Evolutionary conservation across 345 rosid species (phyloP), one percentile per base, ranked within the genome.

Genomic region (Ricinus communis): DNA sequence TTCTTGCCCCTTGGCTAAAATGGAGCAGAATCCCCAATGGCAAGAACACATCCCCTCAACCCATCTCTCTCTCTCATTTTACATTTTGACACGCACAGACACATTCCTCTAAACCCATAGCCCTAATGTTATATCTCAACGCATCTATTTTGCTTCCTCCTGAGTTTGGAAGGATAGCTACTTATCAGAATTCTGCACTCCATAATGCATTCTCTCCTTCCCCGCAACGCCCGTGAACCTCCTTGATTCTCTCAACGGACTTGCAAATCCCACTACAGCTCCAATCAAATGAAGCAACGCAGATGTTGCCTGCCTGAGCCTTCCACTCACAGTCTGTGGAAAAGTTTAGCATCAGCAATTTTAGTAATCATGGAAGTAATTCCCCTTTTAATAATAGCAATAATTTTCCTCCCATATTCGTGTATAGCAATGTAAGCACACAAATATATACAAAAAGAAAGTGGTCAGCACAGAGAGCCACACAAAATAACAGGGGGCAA

Each of bases 281-380:
- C 97, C 97, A 94, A 53, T 91, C 96, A 43, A 90, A 94, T 28
- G 95, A 91, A 73, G 98, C 98, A 74, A 88, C 91, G 24, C 97
- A 93, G 57, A 83, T 51, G 71, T 91, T 93, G 71, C 98, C 96
- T 0, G 98, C 98, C 75, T 91, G 98, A 25, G 94, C 97, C 73
- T 89, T 93, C 97, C 98, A 93, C 82, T 93, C 96, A 16, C 97
- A 91, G 76, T 93, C 97, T 93, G 85, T 31, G 14, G 62, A 43
- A 52, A 62, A 54, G n/a, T 69, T 51, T 51, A 22, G 13, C 22
- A 52, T 65, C 22, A 45, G 40, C 22, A 53, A 24, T 27, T 54
- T 16, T 28, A 46, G 51, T 27, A 8, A 25, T 21, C 33, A 64
- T 25, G 28, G 16, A 38, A 61, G 65, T 62, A n/a, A 61, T 1